Base-by-base conservation (phyloP, 768 basidiomycete species). In the Boletales sp. region DNA sequence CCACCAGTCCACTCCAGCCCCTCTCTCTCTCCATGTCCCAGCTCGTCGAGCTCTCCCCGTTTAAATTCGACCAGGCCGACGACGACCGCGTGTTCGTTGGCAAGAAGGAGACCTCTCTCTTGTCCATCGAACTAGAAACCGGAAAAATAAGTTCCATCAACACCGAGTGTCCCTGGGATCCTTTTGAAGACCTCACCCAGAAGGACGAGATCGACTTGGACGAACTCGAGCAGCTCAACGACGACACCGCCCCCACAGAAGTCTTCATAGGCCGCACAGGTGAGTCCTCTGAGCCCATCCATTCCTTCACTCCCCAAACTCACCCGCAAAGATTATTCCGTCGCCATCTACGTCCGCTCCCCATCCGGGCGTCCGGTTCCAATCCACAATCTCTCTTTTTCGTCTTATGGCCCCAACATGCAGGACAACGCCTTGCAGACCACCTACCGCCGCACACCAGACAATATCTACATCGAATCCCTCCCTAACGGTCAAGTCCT, bases 11-110 rank as follows among this genome's bases (percentile, higher is more conserved):
- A 2, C 77, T 97, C 37, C 86, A 93, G 60, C 90, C 87, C 42
- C 86, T 99, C 54, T 92, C 94, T 1, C 81, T 96, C 55, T 84
- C 93, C 44, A 91, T 98, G 81, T 74, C 90, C 2, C 89, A 97
- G 64, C 80, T 99, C 55, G 93, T 97, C 60, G 90, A 95, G 57
- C 72, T 90, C 67, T 93, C 82, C 2, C 86, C 86, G 0, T 84
- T 94, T 42, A 90, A 86, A 17, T 94, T 95, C 66, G 60, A 68
- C 43, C 57, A 57, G 30, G 66, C 66, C 11, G 83, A 81, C 7
- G 81, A 83, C 43, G 73, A 72, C 10, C 80, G 88, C 34, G 76
- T 90, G 17, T 99, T 99, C 64, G 85, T 94, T 3, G 95, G 94
- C 9, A 81, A 82, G 64, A 96, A 96, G 70, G 87, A 94, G 66